phyloP scores from a whole-genome alignment of 75 land plant genomes.

The Pinus albicaulis region DNA sequence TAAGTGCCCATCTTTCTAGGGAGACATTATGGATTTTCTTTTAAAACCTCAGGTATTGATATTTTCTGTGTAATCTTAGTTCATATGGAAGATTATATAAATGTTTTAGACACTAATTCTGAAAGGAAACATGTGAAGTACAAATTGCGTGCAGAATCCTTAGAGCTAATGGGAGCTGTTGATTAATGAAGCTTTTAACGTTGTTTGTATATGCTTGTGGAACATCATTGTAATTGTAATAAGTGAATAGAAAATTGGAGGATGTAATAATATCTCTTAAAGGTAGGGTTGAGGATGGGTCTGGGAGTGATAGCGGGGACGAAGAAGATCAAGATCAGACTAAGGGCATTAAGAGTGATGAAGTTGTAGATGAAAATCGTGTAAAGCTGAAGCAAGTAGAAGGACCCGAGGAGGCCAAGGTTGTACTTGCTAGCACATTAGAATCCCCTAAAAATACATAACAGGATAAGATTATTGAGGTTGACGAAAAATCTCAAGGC shows the following conservation, averaged over 20 bases:
- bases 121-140: too few species aligned
- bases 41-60: constrained; percentile 63
- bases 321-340: constrained; percentile 17
- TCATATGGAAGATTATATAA: too few species aligned
- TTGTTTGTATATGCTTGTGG: background rate
- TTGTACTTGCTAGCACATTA: background rate
- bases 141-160: too few species aligned
- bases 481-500: background rate
- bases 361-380: background rate
- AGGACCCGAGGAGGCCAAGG: background rate
- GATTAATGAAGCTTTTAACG: too few species aligned
- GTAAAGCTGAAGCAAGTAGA: background rate
- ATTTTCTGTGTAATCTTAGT: background rate
- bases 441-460: background rate
- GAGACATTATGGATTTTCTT: constrained; percentile 70
- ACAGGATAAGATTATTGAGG: background rate
- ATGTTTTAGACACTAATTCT: too few species aligned
- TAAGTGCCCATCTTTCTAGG: constrained; percentile 72
- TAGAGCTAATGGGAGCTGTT: too few species aligned
- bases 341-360: background rate
- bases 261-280: constrained; percentile 36
- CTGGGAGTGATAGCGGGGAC: constrained; percentile 6
- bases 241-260: constrained; percentile 46
- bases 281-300: constrained; percentile 12
- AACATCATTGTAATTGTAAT: background rate